phyloP scores from a whole-genome alignment of 1,284 basidiomycete genomes.

The Rhodotorula sp. region DNA sequence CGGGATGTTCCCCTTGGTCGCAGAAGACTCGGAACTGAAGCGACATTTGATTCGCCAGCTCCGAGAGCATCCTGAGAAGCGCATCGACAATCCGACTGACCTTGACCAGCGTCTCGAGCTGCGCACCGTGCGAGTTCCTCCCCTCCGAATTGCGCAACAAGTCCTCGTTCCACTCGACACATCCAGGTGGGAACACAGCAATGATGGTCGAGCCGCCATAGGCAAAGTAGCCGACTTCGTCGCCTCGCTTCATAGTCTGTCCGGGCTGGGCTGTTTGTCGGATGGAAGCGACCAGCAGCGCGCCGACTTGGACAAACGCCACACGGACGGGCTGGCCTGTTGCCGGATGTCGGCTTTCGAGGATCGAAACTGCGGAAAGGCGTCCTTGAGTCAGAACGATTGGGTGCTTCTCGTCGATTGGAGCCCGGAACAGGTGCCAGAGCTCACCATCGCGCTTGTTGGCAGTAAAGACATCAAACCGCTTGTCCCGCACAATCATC shows the following conservation, averaged over 20 bases:
- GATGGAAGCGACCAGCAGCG: constrained; percentile 57
- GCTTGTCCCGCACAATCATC: constrained; percentile 69
- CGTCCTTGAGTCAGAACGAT: not conserved
- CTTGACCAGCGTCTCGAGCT: constrained; percentile 68
- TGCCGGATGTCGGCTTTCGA: constrained; percentile 5
- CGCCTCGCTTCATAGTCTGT: constrained; percentile 50
- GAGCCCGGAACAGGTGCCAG: not conserved
- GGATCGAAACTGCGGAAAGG: constrained; percentile 11
- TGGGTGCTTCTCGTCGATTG: not conserved
- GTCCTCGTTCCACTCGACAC: constrained; percentile 85
- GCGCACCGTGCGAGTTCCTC: constrained; percentile 44
- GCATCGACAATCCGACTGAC: constrained; percentile 48
- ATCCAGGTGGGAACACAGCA: constrained; percentile 76
- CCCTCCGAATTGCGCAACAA: constrained; percentile 59
- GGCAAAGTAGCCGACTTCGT: constrained; percentile 58
- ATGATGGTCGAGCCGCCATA: constrained; percentile 91
- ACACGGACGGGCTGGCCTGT: not conserved
- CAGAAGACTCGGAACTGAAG: no score
- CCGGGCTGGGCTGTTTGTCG: constrained; percentile 51
- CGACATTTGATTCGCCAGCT: no score
- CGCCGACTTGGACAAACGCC: constrained; percentile 48
- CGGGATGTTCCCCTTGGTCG: no score
- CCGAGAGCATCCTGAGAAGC: no score
- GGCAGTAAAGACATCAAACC: constrained; percentile 67
- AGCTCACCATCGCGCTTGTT: constrained; percentile 54